Percentiles rank a stretch among this genome's conserved stretches.
phyloP scores from a whole-genome alignment of 1,284 basidiomycete species.

The Pterula multifida region DNA sequence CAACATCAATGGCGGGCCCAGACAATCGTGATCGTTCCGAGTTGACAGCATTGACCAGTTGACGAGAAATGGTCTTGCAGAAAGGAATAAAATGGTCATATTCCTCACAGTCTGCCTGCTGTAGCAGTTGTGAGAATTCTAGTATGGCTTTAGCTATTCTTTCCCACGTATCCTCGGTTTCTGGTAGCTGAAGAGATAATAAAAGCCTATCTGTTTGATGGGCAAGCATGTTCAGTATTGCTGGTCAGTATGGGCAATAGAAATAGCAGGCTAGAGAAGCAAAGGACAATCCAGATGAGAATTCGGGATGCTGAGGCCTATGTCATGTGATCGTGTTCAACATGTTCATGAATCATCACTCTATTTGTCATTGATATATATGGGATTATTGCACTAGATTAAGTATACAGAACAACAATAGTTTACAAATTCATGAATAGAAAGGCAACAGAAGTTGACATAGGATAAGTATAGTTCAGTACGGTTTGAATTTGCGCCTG shows the following conservation, averaged over 20 bases:
- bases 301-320: neutral
- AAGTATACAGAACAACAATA: neutral
- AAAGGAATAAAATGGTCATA: constrained; percentile 27
- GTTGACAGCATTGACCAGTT: constrained; percentile 48
- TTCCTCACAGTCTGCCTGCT: constrained; percentile 40
- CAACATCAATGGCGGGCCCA: constrained; percentile 56
- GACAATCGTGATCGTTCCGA: constrained; percentile 74
- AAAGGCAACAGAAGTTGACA: too few species aligned
- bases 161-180: constrained; percentile 81
- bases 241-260: neutral
- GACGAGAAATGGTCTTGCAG: constrained; percentile 22
- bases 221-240: neutral
- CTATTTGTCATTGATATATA: neutral
- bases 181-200: constrained; percentile 36
- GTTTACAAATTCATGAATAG: neutral
- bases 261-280: neutral
- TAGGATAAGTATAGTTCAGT: constrained; percentile 31
- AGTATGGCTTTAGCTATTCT: constrained; percentile 47
- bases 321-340: neutral
- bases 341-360: neutral
- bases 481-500: constrained; percentile 68
- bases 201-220: constrained; percentile 30
- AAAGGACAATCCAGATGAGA: neutral
- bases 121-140: constrained; percentile 40
- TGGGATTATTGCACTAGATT: neutral